Evolutionary conservation across 176 grass and related monocot species (phyloP).

Genomic region (Ensete ventricosum): DNA sequence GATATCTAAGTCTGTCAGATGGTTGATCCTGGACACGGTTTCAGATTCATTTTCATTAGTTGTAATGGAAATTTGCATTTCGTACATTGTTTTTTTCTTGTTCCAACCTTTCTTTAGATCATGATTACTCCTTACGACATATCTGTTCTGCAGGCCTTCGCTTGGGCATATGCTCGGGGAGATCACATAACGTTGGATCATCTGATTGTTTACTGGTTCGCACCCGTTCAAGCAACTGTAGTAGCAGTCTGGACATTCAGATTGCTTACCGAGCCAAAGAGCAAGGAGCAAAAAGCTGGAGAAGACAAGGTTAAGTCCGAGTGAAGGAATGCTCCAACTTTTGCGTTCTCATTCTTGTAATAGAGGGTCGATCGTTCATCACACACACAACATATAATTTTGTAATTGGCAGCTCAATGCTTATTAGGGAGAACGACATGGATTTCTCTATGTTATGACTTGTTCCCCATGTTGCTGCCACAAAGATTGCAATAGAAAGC

Average conservation of each 20-base stretch:
- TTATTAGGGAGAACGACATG: too few species aligned
- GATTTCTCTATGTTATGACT: too few species aligned
- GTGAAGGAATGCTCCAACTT: not conserved
- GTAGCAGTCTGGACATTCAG: slow-evolving; percentile 59
- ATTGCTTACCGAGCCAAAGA: slow-evolving; percentile 48
- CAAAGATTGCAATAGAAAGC: too few species aligned
- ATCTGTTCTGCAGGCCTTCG: slow-evolving; percentile 59
- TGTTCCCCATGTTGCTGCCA: too few species aligned
- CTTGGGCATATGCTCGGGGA: slow-evolving; percentile 88
- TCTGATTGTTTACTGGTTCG: slow-evolving; percentile 85
- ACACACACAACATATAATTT: not conserved
- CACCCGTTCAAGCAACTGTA: slow-evolving; percentile 77
- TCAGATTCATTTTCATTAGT: too few species aligned
- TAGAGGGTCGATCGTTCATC: not conserved
- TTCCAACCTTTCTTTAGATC: too few species aligned
- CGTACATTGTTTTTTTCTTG: not conserved
- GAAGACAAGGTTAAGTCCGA: slow-evolving; percentile 56
- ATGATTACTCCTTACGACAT: too few species aligned
- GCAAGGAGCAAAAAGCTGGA: slow-evolving; percentile 28
- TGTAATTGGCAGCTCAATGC: not conserved
- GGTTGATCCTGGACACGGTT: too few species aligned
- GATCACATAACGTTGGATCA: slow-evolving; percentile 77
- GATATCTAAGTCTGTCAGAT: too few species aligned
- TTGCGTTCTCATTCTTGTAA: not conserved
- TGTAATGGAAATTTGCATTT: too few species aligned